phyloP scores from a whole-genome alignment of 805 yeast genomes.

The Candida vaughaniae region DNA sequence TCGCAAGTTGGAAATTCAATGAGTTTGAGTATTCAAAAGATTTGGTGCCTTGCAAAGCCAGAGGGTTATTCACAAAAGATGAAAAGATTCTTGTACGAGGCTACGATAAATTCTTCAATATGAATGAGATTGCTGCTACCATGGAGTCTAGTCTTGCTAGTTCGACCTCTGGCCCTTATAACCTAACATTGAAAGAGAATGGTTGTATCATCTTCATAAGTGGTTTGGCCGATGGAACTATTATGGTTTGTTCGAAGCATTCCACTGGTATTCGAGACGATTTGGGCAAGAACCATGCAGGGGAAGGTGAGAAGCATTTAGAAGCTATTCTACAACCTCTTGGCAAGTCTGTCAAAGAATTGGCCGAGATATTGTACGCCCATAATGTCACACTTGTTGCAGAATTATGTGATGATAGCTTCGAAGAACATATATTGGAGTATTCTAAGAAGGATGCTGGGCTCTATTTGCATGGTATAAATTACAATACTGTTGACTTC shows the following conservation, averaged over 20 bases:
- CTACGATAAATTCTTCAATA: conserved; percentile 90
- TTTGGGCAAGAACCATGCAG: conserved; percentile 64
- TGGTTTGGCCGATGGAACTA: conserved; percentile 70
- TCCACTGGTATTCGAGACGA: conserved; percentile 71
- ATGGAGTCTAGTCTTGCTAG: conserved; percentile 44
- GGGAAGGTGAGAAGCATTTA: conserved; percentile 63
- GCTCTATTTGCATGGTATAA: conserved; percentile 85
- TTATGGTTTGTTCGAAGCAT: conserved; percentile 89
- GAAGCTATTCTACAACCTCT: conserved; percentile 46
- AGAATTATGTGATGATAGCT: conserved; percentile 87
- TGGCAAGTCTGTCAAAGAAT: conserved; percentile 42
- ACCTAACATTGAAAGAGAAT: conserved; percentile 80
- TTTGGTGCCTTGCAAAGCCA: conserved; percentile 69
- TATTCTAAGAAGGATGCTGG: conserved; percentile 72
- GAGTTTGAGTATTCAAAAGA: conserved; percentile 82
- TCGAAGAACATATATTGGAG: conserved; percentile 90
- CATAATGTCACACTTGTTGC: conserved; percentile 79
- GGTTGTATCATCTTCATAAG: conserved; percentile 89
- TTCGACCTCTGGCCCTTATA: conserved; percentile 71
- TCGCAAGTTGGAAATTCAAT: conserved; percentile 71
- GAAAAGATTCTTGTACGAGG: conserved; percentile 72
- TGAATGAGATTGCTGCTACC: conserved; percentile 61
- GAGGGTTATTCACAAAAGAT: conserved; percentile 72
- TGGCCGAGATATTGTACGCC: conserved; percentile 55
- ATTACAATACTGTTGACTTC: conserved; percentile 63